phyloP scores from a whole-genome alignment of 306 rosid species.

The Acacia acuminata region DNA sequence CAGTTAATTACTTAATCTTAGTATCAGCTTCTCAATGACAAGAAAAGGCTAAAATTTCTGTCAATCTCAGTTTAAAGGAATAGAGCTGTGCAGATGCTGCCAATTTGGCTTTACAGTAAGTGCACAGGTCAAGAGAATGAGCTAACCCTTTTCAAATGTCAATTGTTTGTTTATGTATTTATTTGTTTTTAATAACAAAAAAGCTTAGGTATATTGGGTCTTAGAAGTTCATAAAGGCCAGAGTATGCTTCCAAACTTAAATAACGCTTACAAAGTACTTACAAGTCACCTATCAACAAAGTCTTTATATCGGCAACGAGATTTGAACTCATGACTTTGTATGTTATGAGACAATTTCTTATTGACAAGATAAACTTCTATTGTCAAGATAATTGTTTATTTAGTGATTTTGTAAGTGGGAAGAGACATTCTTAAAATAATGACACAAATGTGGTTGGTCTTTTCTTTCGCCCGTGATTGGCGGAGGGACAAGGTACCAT shows the following conservation, averaged over 20 bases:
- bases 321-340: no score
- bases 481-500: background rate
- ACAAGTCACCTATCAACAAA: fast-evolving
- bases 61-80: conserved; percentile 5
- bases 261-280: no score
- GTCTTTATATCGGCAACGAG: no score
- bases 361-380: no score
- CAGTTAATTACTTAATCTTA: background rate
- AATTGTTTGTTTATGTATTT: background rate
- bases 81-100: background rate
- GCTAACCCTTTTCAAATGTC: background rate
- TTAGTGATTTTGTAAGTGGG: background rate
- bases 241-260: no score
- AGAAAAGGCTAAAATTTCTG: background rate
- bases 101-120: background rate
- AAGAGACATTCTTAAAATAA: conserved; percentile 3
- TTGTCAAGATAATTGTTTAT: no score
- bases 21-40: background rate
- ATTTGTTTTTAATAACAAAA: no score
- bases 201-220: no score
- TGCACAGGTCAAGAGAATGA: background rate
- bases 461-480: conserved; percentile 1
- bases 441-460: background rate
- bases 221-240: no score
- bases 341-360: no score